These are phyloP conservation scores for Aristolochia contorta DNA, from an alignment of 164 flowering plant species.

Conservation along the genomic window DNA sequence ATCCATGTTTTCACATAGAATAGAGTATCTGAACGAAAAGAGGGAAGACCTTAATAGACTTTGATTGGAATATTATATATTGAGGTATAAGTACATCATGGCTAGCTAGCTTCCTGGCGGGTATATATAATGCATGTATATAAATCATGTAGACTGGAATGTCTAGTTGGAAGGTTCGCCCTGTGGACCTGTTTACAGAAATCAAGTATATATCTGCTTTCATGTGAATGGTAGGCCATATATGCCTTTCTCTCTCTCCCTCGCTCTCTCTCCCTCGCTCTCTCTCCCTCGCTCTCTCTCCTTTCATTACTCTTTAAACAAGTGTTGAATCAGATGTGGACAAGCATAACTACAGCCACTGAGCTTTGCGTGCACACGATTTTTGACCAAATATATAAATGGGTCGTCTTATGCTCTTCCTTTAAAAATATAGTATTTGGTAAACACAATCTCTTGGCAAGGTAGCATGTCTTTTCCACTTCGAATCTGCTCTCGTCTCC, in stretches of 20 bases:
- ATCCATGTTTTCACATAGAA: too few species aligned
- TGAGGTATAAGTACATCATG: too few species aligned
- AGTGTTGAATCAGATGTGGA: constrained; percentile 6
- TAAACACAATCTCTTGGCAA: constrained; percentile 1
- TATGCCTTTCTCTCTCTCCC: neutral
- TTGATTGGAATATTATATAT: too few species aligned
- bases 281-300: neutral
- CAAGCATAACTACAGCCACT: constrained; percentile 7
- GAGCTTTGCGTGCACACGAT: neutral
- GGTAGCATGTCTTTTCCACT: constrained; percentile 6
- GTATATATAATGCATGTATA: too few species aligned
- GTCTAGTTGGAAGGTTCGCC: too few species aligned
- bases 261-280: too few species aligned
- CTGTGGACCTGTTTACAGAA: too few species aligned
- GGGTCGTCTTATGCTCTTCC: neutral
- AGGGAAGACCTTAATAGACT: too few species aligned
- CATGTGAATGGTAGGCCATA: constrained; percentile 8
- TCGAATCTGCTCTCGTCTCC: neutral
- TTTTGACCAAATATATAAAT: constrained; percentile 5
- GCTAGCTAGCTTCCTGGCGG: too few species aligned
- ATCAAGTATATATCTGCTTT: neutral
- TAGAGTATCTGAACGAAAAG: too few species aligned
- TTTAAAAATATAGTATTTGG: neutral
- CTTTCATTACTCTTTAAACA: constrained; percentile 1
- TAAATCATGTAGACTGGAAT: too few species aligned